Evolutionary conservation across 257 asterid genomes (phyloP).

Genomic region (Gardenia jasminoides): DNA sequence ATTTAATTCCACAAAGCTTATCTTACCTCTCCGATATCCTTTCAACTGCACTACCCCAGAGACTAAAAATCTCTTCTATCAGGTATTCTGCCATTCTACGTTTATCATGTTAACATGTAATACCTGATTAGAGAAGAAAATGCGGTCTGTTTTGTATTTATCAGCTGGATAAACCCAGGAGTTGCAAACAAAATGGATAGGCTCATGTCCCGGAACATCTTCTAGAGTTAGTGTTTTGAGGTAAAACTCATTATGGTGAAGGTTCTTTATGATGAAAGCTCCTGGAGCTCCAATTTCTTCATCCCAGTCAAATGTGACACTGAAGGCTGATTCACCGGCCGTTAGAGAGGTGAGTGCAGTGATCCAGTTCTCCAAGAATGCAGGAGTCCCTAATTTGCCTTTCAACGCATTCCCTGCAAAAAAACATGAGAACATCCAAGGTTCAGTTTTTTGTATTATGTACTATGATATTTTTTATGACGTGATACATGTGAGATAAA

Average conservation of each 20-base stretch:
- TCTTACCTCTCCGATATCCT: not conserved
- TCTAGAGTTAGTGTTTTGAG: constrained; percentile 69
- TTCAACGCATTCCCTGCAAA: constrained; percentile 32
- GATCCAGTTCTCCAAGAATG: constrained; percentile 57
- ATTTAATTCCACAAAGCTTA: not conserved
- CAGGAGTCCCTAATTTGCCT: constrained; percentile 52
- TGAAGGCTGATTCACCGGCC: constrained; percentile 37
- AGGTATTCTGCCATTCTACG: too few species aligned
- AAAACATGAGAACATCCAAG: not conserved
- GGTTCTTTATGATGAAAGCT: constrained; percentile 52
- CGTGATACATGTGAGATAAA: too few species aligned
- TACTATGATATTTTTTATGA: too few species aligned
- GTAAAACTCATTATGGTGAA: constrained; percentile 65
- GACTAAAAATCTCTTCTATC: not conserved
- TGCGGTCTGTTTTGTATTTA: constrained; percentile 46
- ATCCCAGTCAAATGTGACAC: constrained; percentile 63
- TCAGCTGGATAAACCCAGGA: constrained; percentile 76
- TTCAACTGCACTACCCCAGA: not conserved
- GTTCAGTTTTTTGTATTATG: not conserved
- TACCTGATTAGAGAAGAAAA: constrained; percentile 77
- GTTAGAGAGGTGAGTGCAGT: constrained; percentile 25
- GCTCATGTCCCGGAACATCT: constrained; percentile 62
- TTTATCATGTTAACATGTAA: too few species aligned
- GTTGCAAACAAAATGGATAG: constrained; percentile 64
- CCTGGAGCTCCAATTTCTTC: constrained; percentile 61